These are phyloP conservation scores for Monosporascus sp. DNA, from an alignment of 2,329 filamentous ascomycete genomes.

Conservation along the genomic window DNA sequence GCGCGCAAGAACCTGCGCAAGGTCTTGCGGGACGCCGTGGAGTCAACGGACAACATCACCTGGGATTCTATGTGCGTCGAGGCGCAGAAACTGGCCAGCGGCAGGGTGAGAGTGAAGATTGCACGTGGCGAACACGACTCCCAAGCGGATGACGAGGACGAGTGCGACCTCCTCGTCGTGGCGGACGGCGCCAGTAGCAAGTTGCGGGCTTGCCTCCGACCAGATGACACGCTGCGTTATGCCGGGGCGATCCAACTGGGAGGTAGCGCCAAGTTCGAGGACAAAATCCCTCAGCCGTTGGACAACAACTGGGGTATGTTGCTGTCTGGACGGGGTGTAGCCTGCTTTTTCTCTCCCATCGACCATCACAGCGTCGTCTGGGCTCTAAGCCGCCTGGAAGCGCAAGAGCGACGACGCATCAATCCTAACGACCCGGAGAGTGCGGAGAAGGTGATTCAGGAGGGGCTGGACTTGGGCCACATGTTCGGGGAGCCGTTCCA, in stretches of 20 bases:
- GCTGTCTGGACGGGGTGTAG: conserved; percentile 32
- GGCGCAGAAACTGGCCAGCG: conserved; percentile 9
- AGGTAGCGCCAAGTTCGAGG: conserved; percentile 32
- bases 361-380: conserved; percentile 36
- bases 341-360: conserved; percentile 40
- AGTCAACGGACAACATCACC: neutral
- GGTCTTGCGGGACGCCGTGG: conserved; percentile 26
- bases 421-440: conserved; percentile 9
- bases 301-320: conserved; percentile 36
- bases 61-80: conserved; percentile 9
- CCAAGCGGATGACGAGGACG: conserved; percentile 14
- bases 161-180: conserved; percentile 39
- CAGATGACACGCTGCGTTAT: conserved; percentile 33
- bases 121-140: conserved; percentile 7
- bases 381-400: conserved; percentile 33
- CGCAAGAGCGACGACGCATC: conserved; percentile 3
- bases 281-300: conserved; percentile 26
- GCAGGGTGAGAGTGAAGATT: conserved; percentile 12
- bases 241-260: conserved; percentile 34
- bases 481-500: conserved; percentile 34
- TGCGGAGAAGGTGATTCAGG: conserved; percentile 24
- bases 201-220: conserved; percentile 32
- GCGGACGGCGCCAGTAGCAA: conserved; percentile 41
- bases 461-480: conserved; percentile 27
- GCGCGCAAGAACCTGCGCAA: conserved; percentile 30